These are phyloP conservation scores for Leptographium galeiforme DNA, from an alignment of 2,329 filamentous ascomycete genomes.

Conservation along the genomic window DNA sequence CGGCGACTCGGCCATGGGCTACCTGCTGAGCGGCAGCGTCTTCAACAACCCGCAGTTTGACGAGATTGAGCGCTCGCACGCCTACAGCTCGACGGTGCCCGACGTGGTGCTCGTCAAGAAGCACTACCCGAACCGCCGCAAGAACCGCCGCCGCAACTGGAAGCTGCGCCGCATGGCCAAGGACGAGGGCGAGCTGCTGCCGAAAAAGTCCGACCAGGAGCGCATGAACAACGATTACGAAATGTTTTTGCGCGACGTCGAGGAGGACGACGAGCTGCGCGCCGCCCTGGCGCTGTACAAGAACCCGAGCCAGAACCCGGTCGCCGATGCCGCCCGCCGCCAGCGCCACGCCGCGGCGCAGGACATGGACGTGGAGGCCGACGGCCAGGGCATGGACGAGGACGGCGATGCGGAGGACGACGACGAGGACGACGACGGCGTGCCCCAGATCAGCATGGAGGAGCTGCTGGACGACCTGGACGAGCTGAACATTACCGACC, in stretches of 20 bases:
- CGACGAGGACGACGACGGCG: constrained; percentile 46
- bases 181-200: constrained; percentile 77
- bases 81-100: constrained; percentile 66
- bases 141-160: constrained; percentile 77
- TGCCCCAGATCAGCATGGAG: constrained; percentile 61
- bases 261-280: constrained; percentile 83
- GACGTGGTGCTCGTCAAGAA: constrained; percentile 97
- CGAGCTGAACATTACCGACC: constrained; percentile 61
- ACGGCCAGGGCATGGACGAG: constrained; percentile 34
- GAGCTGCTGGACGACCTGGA: constrained; percentile 88
- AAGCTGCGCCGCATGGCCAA: constrained; percentile 84
- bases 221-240: constrained; percentile 89
- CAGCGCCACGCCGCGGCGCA: constrained; percentile 18
- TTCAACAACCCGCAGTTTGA: constrained; percentile 86
- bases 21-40: constrained; percentile 75
- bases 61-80: constrained; percentile 62
- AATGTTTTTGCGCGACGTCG: constrained; percentile 90
- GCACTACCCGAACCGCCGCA: constrained; percentile 69
- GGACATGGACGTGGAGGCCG: constrained; percentile 29
- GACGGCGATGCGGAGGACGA: constrained; percentile 33
- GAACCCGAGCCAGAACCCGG: constrained; percentile 37
- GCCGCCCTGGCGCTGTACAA: constrained; percentile 81
- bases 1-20: constrained; percentile 91
- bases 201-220: constrained; percentile 77
- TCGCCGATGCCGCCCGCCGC: constrained; percentile 12